Evolutionary conservation across 805 yeast genomes (phyloP), one percentile per base, ranked within the genome.

Genomic region (Ogataea minuta): DNA sequence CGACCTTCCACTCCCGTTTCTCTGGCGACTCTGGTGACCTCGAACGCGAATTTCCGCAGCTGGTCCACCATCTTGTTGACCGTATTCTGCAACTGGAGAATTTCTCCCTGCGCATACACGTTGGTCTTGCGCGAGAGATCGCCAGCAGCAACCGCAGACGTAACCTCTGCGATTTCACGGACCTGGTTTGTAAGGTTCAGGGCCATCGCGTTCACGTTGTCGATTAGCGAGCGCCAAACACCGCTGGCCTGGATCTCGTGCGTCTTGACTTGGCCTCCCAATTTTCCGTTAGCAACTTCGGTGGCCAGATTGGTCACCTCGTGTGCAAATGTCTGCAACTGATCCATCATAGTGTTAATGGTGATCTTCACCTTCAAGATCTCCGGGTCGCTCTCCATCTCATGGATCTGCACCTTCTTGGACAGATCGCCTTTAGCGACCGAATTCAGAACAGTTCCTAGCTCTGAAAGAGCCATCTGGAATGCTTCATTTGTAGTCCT

Each of bases 21-120:
- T 43, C 93, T 71, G 2, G 95, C 91, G 9, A 86, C 95, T 45
- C 89, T 77, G 2, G 91, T 80, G 25, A 86, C 95, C 61, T 87
- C 95, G 50, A 84, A 82, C 1, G 93, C 91, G 64, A 85, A 85
- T 16, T 83, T 80, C 52, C 90, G 69, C 50, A 85, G 73, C 59
- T 85, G 93, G 57, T 84, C 91, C 63, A 85, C 93, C 93, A 85
- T 87, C 43, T 89, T 78, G 57, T 87, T 87, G 54, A 86, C 86
- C 7, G 95, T 87, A 67, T 83, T 84, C 59, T 86, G 95, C 46
- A 87, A 71, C 52, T 84, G 91, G 42, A 84, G 68, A 46, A 86
- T 87, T 64, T 86, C 95, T 33, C 95, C 95, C 60, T 87, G 95
- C 6, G 95, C 95, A 61, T 86, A 91, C 10, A 87, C 95, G 59